Conservation (phyloP, 2,329 filamentous ascomycete genomes). For the Camillea tinctor region DNA sequence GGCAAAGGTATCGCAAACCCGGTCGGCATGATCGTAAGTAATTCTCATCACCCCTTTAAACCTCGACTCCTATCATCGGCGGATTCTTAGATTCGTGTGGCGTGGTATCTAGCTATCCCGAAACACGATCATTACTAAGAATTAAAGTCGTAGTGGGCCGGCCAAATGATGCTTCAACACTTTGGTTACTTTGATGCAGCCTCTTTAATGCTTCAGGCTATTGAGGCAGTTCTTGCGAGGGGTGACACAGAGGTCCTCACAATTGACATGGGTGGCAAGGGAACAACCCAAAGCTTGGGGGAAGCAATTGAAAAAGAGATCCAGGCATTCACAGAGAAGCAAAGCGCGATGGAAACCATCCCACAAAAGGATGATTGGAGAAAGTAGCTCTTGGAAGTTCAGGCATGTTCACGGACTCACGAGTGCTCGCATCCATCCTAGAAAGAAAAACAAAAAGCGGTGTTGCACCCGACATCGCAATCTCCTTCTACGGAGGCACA, state of each 20-base stretch:
- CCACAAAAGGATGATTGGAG: no score
- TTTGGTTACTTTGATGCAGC: conserved; percentile 59
- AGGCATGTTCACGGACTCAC: no score
- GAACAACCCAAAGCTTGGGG: conserved; percentile 57
- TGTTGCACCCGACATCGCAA: no score
- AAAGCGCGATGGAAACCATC: no score
- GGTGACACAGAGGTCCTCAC: conserved; percentile 55
- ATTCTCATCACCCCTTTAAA: conserved; percentile 7
- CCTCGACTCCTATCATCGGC: background rate
- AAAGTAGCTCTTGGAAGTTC: no score
- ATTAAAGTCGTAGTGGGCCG: conserved; percentile 51
- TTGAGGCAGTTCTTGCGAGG: conserved; percentile 29
- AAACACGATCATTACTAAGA: background rate
- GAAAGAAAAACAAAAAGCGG: no score
- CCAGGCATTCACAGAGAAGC: background rate
- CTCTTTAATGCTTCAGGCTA: conserved; percentile 35
- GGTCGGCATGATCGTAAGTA: conserved; percentile 54
- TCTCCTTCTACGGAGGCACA: no score
- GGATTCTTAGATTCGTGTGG: background rate
- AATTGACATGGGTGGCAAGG: conserved; percentile 57
- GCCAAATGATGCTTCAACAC: conserved; percentile 66
- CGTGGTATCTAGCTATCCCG: background rate
- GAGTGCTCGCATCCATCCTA: no score
- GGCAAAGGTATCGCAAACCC: conserved; percentile 63
- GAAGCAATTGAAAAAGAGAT: conserved; percentile 43